phyloP scores from a whole-genome alignment of 768 basidiomycete genomes.

The Tylopilus intermedius region DNA sequence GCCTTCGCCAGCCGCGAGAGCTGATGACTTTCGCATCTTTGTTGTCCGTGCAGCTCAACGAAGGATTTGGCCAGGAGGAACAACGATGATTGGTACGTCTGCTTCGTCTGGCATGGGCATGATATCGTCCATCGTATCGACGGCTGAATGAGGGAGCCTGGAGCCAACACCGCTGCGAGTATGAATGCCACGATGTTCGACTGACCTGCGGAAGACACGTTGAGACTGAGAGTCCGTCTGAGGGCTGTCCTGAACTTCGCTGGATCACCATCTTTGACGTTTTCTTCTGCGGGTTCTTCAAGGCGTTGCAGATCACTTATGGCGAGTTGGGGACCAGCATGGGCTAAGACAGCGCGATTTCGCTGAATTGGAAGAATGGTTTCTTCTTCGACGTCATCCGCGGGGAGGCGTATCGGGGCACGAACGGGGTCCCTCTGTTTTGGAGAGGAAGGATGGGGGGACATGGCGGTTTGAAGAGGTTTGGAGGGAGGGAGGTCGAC shows the following conservation, averaged over 20 bases:
- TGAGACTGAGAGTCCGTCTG: constrained; percentile 83
- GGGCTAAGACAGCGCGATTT: constrained; percentile 60
- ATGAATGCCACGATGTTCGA: constrained; percentile 14
- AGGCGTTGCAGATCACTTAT: constrained; percentile 92
- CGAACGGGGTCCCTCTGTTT: constrained; percentile 14
- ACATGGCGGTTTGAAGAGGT: constrained; percentile 1
- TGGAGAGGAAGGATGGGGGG: constrained; percentile 3
- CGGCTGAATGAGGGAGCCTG: constrained; percentile 38
- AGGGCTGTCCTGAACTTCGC: constrained; percentile 72
- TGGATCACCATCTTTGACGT: constrained; percentile 76
- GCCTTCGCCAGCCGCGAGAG: constrained; percentile 72
- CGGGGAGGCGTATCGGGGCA: constrained; percentile 15
- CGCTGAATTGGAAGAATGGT: constrained; percentile 66
- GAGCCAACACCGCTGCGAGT: constrained; percentile 16
- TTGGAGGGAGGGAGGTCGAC: background rate
- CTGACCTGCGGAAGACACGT: constrained; percentile 81
- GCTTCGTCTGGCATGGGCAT: constrained; percentile 71
- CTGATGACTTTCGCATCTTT: constrained; percentile 84
- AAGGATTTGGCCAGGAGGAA: constrained; percentile 83
- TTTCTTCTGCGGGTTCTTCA: constrained; percentile 90
- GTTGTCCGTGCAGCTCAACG: constrained; percentile 83
- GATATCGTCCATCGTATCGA: constrained; percentile 65
- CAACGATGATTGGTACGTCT: constrained; percentile 82
- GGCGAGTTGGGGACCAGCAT: constrained; percentile 79
- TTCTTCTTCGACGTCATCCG: constrained; percentile 67